Evolutionary conservation across 75 land plant genomes (phyloP).

Genomic region (Pinus tabuliformis): DNA sequence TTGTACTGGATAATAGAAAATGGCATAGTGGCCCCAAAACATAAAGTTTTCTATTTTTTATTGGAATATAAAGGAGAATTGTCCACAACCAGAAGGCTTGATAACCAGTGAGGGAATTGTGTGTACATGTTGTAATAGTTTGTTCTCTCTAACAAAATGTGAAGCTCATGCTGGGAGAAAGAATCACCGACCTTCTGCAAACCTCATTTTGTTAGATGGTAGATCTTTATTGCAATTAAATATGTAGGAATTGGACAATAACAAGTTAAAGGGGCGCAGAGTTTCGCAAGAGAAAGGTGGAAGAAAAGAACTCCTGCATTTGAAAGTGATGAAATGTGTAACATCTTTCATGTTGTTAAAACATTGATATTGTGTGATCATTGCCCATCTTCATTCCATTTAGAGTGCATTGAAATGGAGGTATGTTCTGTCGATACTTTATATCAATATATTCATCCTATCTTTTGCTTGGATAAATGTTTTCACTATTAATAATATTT

Average conservation of each 20-base stretch:
- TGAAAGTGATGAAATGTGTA: slow-evolving; percentile 63
- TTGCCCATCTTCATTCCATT: slow-evolving; percentile 86
- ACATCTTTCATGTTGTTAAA: slow-evolving; percentile 76
- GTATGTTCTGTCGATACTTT: slow-evolving; percentile 16
- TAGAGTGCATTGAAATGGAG: slow-evolving; percentile 66
- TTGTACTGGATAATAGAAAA: slow-evolving; percentile 80
- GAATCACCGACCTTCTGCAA: slow-evolving; percentile 37
- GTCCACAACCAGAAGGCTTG: slow-evolving; percentile 33
- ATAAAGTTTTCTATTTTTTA: slow-evolving; percentile 48
- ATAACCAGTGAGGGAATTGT: slow-evolving; percentile 65
- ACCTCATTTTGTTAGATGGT: slow-evolving; percentile 69
- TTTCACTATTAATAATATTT: not conserved
- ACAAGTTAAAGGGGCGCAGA: not conserved
- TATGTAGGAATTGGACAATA: slow-evolving; percentile 26
- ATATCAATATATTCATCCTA: not conserved
- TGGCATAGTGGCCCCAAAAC: slow-evolving; percentile 37
- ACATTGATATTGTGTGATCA: slow-evolving; percentile 76
- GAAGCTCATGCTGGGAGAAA: slow-evolving; percentile 70
- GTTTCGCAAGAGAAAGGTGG: not conserved
- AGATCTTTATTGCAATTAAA: slow-evolving; percentile 77
- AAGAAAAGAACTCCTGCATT: slow-evolving; percentile 12
- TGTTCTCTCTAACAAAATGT: slow-evolving; percentile 42
- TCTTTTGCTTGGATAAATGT: not conserved
- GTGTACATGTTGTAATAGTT: slow-evolving; percentile 53
- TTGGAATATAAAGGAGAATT: slow-evolving; percentile 22